phyloP scores from a whole-genome alignment of 164 flowering plant species.

The Hamamelis virginiana region DNA sequence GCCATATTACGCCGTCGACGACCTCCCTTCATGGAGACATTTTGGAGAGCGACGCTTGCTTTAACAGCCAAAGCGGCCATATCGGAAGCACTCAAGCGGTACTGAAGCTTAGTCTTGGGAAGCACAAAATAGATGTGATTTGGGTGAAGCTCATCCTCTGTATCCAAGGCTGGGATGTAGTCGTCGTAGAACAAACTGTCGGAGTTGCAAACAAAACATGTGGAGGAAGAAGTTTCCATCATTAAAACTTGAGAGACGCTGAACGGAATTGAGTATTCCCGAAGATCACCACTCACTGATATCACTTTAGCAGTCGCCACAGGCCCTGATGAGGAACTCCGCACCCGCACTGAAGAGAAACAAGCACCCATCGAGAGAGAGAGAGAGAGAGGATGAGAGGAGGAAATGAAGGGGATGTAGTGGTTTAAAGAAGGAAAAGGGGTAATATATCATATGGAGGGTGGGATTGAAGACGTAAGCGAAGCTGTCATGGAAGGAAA shows the following conservation, averaged over 20 bases:
- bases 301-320: slow-evolving; percentile 43
- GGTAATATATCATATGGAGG: not conserved
- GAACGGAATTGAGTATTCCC: slow-evolving; percentile 29
- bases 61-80: slow-evolving; percentile 67
- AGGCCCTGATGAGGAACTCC: slow-evolving; percentile 6
- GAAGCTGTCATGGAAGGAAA: not conserved
- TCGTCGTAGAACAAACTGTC: slow-evolving; percentile 44
- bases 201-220: slow-evolving; percentile 42
- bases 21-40: not conserved
- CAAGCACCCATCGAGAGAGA: slow-evolving; percentile 26
- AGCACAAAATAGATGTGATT: slow-evolving; percentile 55
- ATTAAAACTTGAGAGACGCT: slow-evolving; percentile 36
- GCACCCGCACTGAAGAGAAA: not conserved
- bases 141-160: slow-evolving; percentile 23
- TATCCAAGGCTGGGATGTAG: slow-evolving; percentile 34
- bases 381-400: too few relatives aligned
- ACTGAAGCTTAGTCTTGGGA: slow-evolving; percentile 27
- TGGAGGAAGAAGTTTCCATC: slow-evolving; percentile 17
- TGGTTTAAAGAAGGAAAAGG: not conserved
- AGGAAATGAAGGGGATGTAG: too few relatives aligned
- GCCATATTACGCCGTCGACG: slow-evolving; percentile 15
- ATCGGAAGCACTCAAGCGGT: slow-evolving; percentile 39
- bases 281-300: slow-evolving; percentile 32
- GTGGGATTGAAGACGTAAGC: not conserved
- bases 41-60: slow-evolving; percentile 44